Evolutionary conservation across 768 basidiomycete genomes (phyloP).

Genomic region (Trametes elegans): DNA sequence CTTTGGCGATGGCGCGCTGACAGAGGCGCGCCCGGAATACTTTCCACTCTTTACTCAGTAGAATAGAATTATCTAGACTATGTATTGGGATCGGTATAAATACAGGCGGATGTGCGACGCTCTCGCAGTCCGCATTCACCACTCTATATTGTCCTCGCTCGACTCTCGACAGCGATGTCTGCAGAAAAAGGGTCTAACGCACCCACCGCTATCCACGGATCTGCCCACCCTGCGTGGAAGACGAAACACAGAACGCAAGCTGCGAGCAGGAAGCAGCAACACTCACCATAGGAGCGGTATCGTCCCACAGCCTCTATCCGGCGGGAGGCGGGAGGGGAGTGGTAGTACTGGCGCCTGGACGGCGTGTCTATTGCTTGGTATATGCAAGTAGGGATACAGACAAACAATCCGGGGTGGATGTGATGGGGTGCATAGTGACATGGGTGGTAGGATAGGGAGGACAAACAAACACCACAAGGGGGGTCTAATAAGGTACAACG

Average conservation of each 20-base stretch:
- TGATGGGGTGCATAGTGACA: conserved; percentile 1
- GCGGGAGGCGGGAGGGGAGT: background rate
- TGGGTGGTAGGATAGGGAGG: conserved; percentile 9
- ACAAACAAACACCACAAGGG: conserved; percentile 3
- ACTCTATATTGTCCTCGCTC: too few relatives aligned
- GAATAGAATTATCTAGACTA: too few relatives aligned
- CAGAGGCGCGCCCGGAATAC: too few relatives aligned
- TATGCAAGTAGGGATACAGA: conserved; percentile 1
- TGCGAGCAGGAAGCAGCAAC: background rate
- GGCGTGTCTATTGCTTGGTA: background rate
- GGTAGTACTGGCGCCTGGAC: background rate
- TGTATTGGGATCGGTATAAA: too few relatives aligned
- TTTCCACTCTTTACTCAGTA: too few relatives aligned
- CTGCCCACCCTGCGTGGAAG: background rate
- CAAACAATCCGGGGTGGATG: too few relatives aligned
- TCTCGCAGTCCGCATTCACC: too few relatives aligned
- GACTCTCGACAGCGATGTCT: background rate
- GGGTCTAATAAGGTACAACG: conserved; percentile 11
- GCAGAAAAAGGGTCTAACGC: too few relatives aligned
- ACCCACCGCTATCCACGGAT: too few relatives aligned
- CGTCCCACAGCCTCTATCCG: too few relatives aligned
- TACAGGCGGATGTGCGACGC: too few relatives aligned
- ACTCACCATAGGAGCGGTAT: background rate
- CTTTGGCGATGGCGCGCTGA: too few relatives aligned
- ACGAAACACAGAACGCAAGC: background rate